Evolutionary conservation across 73 alveolate species (phyloP), one percentile per base, ranked within the genome.

Genomic region (Tetrahymena thermophila): DNA sequence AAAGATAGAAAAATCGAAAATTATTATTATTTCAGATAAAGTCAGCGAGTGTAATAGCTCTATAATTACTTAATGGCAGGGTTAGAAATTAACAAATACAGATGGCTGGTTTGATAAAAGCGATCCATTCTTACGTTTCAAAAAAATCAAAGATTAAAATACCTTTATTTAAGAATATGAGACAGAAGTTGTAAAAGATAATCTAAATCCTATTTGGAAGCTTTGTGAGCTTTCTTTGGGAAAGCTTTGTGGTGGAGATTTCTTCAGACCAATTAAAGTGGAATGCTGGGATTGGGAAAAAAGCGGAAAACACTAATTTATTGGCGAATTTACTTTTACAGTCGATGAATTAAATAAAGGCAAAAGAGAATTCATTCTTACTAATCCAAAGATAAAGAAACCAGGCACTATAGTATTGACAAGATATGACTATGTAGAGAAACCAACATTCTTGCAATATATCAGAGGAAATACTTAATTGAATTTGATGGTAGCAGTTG

Each of bases 401-500:
- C 43, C 57, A 31, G 97, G 97, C 23, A 71, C 89, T 31, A 71
- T 71, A 2, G 2, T 19, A 19, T 71, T 71, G 31, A 3, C 31
- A 17, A 71, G 89, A 25, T 71, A 71, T 34, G 17, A 35, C n/a
- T 55, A 95, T 50, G 94, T 93, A 37, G 98, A 97, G 93, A 96
- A 42, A 95, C 98, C 97, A 55, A 38, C 95, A 28, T 98, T 98
- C 85, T 57, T 96, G 85, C 97, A 97, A 43, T 98, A 96, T 23
- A 83, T 97, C 43, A 97, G 99, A 97, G 94, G 96, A 37, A 84
- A 35, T 40, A 85, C 43, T 96, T 96, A 96, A 31, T 93, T 98
- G 10, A 96, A 95, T 58, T 40, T 98, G 85, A 94, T 97, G 38
- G 97, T 98, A 19, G 99, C 99, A 34, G 97, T 98, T 42, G 99